A percentile compares a stretch with the other conserved stretches of the same genome.
phyloP scores from a whole-genome alignment of 305 asterid genomes.

The Plantago lanceolata region DNA sequence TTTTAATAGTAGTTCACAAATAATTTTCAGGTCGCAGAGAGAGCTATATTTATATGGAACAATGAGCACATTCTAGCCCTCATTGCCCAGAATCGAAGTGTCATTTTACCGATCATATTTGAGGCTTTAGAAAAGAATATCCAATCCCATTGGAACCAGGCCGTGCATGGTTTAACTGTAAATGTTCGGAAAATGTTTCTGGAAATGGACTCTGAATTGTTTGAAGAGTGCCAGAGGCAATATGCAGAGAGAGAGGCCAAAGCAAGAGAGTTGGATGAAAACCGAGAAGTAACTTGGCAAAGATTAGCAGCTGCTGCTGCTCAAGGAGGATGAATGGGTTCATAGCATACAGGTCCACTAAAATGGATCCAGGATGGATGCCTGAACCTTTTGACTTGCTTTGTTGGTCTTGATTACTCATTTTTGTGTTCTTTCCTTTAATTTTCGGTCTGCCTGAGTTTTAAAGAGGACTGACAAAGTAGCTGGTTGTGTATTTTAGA shows the following conservation, averaged over 20 bases:
- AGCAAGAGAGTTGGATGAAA: slow-evolving; percentile 41
- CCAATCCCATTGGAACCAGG: slow-evolving; percentile 81
- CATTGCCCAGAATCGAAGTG: slow-evolving; percentile 59
- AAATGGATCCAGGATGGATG: slow-evolving; percentile 15
- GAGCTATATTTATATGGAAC: slow-evolving; percentile 76
- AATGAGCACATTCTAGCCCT: slow-evolving; percentile 59
- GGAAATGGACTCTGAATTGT: slow-evolving; percentile 67
- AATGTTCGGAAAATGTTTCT: slow-evolving; percentile 66
- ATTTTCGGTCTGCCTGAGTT: slow-evolving; percentile 30
- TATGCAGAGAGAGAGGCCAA: slow-evolving; percentile 48
- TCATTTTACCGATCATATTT: slow-evolving; percentile 65
- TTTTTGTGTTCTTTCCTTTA: slow-evolving; percentile 24
- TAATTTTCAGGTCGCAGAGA: slow-evolving; percentile 69
- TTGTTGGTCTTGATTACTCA: slow-evolving; percentile 25
- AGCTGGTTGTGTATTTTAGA: slow-evolving; percentile 45
- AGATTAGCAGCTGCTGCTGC: slow-evolving; percentile 51
- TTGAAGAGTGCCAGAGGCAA: slow-evolving; percentile 65
- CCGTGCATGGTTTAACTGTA: slow-evolving; percentile 56
- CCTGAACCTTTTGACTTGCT: slow-evolving; percentile 9
- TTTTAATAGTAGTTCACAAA: slow-evolving; percentile 19
- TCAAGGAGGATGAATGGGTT: slow-evolving; percentile 33
- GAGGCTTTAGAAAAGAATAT: slow-evolving; percentile 71
- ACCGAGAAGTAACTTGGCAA: slow-evolving; percentile 63
- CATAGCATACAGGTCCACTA: slow-evolving; percentile 12
- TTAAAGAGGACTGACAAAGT: slow-evolving; percentile 32